Base-by-base conservation (phyloP, 805 yeast species). In the Monosporozyma aerobia region DNA sequence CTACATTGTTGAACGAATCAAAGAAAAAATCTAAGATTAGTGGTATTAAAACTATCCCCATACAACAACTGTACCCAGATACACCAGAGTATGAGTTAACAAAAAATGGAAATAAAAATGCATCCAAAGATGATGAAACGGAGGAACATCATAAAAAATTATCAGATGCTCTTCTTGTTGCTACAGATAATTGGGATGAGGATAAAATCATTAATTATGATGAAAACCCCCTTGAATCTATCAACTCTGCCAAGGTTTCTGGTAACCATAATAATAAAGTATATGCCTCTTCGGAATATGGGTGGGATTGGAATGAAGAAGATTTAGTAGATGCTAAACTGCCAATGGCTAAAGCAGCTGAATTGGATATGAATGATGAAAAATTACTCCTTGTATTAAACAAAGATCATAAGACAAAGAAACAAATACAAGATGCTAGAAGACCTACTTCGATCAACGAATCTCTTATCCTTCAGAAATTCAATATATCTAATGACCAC, bases 331-430 rank as follows among this genome's bases (percentile, higher is more conserved):
- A 86, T 43, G 98, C 96, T 1, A 75, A 73, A 25, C 50, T 72
- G 63, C 44, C 69, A 73, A 50, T 47, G 9, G 57, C 61, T 10
- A 58, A 59, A 23, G 50, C 52, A 32, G 68, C 70, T 3, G 57
- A 58, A 57, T 69, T 94, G 45, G 95, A 92, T 67, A 77, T 90
- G 83, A 94, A 90, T 63, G 99, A 94, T 67, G 87, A 94, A 13
- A 76, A 83, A 51, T 70, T 94, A 53, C 68, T 92, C 43, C 83
- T 94, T 56, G 45, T 55, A 78, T 82, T 43, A 54, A 61, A 53
- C 23, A 45, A 44, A 35, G 40, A 47, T n/a, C 4, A 43, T 14
- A 33, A 27, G 5, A 23, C 22, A 4, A 30, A 33, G 8, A 40
- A 54, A 39, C 16, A 58, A 8, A 19, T 5, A 8, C 39, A 35